Evolutionary conservation across 208 protist genomes (phyloP).

Genomic region (Leishmania amazonensis): DNA sequence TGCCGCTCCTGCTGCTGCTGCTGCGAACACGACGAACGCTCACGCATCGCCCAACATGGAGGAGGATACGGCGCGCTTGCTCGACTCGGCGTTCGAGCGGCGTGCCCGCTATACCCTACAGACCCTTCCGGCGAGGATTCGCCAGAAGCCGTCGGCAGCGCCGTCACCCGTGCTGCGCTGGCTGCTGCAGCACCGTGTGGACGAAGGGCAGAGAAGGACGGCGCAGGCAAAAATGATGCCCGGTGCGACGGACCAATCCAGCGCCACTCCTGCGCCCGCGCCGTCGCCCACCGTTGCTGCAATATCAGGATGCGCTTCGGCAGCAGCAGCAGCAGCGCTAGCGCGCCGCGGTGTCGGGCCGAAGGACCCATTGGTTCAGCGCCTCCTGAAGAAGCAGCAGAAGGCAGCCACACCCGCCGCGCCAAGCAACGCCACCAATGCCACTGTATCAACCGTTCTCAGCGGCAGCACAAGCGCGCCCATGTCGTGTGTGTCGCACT

Average conservation of each 20-base stretch:
- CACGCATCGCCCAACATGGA: neutral
- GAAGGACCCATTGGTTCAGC: constrained; percentile 64
- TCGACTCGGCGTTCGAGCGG: constrained; percentile 43
- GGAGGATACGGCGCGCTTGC: neutral
- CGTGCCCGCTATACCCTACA: constrained; percentile 6
- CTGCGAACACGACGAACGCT: neutral
- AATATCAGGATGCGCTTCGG: neutral
- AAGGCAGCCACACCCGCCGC: constrained; percentile 1
- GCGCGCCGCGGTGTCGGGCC: constrained; percentile 61
- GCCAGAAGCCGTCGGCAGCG: constrained; percentile 35
- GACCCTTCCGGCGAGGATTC: constrained; percentile 9
- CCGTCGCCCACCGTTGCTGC: neutral
- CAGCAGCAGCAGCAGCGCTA: constrained; percentile 22
- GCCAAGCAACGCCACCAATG: neutral
- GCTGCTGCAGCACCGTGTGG: constrained; percentile 23
- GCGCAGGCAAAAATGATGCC: neutral
- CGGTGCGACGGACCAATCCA: neutral
- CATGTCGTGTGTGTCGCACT: constrained; percentile 37
- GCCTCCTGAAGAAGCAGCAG: constrained; percentile 43
- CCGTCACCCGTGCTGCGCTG: constrained; percentile 50
- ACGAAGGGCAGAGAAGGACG: neutral
- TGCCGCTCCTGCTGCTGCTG: neutral
- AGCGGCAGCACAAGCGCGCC: neutral
- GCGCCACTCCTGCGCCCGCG: neutral
- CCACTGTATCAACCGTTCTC: neutral